Evolutionary conservation across 75 land plant genomes (phyloP).

Genomic region (Picea glauca): DNA sequence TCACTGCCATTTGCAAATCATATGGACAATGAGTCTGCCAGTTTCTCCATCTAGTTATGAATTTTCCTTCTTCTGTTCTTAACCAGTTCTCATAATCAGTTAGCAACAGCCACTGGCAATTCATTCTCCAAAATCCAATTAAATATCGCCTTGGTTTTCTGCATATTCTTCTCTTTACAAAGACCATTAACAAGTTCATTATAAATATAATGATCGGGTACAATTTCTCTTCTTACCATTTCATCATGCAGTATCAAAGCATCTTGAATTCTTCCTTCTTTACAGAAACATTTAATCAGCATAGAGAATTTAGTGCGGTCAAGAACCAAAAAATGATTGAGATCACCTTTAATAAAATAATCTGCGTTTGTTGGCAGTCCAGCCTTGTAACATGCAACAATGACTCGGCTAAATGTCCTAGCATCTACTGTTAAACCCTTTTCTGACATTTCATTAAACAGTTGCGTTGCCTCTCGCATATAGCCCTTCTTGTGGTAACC

Average conservation of each 20-base stretch:
- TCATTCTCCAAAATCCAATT: too few species aligned
- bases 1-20: too few species aligned
- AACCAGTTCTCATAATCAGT: too few species aligned
- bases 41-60: too few species aligned
- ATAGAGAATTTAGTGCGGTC: background rate
- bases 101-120: too few species aligned
- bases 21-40: too few species aligned
- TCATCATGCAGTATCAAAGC: background rate
- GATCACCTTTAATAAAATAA: background rate
- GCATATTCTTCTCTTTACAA: background rate
- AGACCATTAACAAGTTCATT: background rate
- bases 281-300: background rate
- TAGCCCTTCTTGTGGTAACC: constrained; percentile 18
- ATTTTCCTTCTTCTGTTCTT: too few species aligned
- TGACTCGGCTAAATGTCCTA: background rate
- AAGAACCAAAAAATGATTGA: background rate
- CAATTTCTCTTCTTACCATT: background rate
- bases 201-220: background rate
- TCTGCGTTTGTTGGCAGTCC: constrained; percentile 1
- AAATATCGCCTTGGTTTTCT: too few species aligned
- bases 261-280: background rate
- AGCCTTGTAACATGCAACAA: background rate
- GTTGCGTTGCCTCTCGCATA: constrained; percentile 16
- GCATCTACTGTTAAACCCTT: background rate
- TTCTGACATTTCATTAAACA: constrained; percentile 5